Evolutionary conservation across 2,329 filamentous ascomycete species (phyloP).

Genomic region (Venturia carpophila): DNA sequence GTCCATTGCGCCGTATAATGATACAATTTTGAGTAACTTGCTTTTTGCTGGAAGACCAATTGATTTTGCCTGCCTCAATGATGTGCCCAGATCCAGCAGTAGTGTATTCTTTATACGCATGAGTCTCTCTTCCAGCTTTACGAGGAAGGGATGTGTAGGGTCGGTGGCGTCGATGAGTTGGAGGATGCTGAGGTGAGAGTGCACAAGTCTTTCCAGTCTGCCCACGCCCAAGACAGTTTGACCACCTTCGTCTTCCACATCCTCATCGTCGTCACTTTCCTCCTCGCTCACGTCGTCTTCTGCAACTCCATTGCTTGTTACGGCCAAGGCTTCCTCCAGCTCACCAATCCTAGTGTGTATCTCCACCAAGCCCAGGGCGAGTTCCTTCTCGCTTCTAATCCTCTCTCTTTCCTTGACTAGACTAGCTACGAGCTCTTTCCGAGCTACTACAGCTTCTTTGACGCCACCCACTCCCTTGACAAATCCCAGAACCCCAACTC

Average conservation of each 20-base stretch:
- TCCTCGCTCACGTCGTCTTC: conserved; percentile 25
- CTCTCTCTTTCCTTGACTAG: conserved; percentile 59
- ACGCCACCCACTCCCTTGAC: conserved; percentile 72
- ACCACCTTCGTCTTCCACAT: conserved; percentile 25
- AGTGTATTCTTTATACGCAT: conserved; percentile 53
- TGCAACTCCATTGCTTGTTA: conserved; percentile 33
- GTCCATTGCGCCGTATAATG: conserved; percentile 54
- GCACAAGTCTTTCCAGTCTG: conserved; percentile 48
- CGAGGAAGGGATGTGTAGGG: conserved; percentile 54
- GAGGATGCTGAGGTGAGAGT: conserved; percentile 51
- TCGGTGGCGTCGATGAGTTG: conserved; percentile 45
- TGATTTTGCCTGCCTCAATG: conserved; percentile 49
- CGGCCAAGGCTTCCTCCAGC: conserved; percentile 55
- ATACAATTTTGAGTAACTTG: conserved; percentile 48
- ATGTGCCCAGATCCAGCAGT: conserved; percentile 56
- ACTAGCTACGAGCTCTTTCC: conserved; percentile 54
- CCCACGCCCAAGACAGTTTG: conserved; percentile 10
- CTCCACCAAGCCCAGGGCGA: conserved; percentile 57
- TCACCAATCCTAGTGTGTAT: conserved; percentile 54
- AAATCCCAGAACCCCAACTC: conserved; percentile 80
- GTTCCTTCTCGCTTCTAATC: conserved; percentile 57
- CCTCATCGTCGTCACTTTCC: conserved; percentile 29
- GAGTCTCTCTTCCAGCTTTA: conserved; percentile 49
- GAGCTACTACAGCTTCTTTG: conserved; percentile 54
- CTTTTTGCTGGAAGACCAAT: conserved; percentile 32